Evolutionary conservation across 2,329 filamentous ascomycete species (phyloP), one percentile per base, ranked within the genome.

Genomic region (Talaromyces sp.): DNA sequence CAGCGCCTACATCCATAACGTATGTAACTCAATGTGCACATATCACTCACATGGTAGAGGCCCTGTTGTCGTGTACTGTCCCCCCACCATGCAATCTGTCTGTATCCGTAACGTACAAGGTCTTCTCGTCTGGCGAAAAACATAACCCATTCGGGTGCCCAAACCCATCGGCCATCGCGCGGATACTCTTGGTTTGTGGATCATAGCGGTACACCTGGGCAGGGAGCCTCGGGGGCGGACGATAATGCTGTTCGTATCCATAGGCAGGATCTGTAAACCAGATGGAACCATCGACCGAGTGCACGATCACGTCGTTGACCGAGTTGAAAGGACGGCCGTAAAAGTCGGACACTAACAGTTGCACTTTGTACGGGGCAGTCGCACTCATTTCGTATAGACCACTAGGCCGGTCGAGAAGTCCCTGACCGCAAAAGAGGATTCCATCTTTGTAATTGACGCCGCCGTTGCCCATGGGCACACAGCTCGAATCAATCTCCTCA

Each of bases 71-170:
- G 64, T 43, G 49, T 2, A 64, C 55, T 1, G 51, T 62, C 3
- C 68, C 68, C 55, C 68, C 63, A 5, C 67, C 66, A 51, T 66
- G 64, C 14, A 70, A 56, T 43, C 69, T 65, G 38, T 75, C 75
- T 1, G 73, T 76, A 65, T 79, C 77, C 10, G 75, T 73, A 27
- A 79, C 69, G 64, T 78, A 79, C 14, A 78, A 62, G 2, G 66
- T 70, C 19, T 67, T 68, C 55, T 73, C 73, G 65, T 78, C 74
- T 1, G 74, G 75, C 4, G 70, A 73, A 64, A 79, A 78, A 27
- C 69, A 74, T 27, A 80, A 75, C 13, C 78, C 77, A 68, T 80
- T 80, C 6, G 77, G 77, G 53, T 72, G 71, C 0, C 67, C 64
- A 55, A 79, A 72, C 2, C 70, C 71, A 65, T 77, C 75, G 1